Evolutionary conservation across 192 early-diverging fungal species (phyloP).

Genomic region (Coemansia pectinata): DNA sequence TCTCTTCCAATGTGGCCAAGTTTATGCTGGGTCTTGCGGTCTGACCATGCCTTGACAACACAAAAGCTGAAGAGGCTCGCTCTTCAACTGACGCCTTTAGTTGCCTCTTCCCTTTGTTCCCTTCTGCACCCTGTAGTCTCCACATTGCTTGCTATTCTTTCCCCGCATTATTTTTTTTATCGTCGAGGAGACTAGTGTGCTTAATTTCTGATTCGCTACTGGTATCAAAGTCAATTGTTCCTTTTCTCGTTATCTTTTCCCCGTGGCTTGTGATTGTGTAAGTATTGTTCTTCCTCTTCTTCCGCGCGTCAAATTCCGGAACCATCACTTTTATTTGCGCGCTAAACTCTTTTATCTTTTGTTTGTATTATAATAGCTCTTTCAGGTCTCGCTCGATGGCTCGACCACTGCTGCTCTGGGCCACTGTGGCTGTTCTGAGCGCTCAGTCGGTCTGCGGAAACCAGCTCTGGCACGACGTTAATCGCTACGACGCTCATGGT

Average conservation of each 20-base stretch:
- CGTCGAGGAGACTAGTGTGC: not conserved
- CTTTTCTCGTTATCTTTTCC: not conserved
- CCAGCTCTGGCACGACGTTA: slow-evolving; percentile 29
- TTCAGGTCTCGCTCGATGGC: not conserved
- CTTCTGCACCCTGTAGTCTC: not conserved
- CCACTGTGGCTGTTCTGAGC: not conserved
- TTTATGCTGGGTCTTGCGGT: not conserved
- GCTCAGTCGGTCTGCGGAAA: not conserved
- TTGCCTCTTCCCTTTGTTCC: not conserved
- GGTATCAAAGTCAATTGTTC: not conserved
- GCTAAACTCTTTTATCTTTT: not conserved
- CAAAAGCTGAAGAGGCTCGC: not conserved
- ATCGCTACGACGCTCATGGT: slow-evolving; percentile 52
- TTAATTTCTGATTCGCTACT: not conserved
- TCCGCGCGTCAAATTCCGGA: not conserved
- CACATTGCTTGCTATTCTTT: not conserved
- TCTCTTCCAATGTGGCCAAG: not conserved
- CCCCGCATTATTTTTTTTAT: not conserved
- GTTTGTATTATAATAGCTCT: not conserved
- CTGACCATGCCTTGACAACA: not conserved
- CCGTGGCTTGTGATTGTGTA: not conserved
- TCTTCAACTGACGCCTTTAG: not conserved
- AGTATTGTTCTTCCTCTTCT: not conserved
- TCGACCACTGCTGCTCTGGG: not conserved
- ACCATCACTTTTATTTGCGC: not conserved